Evolutionary conservation across 768 basidiomycete genomes (phyloP).

Genomic region (Phlebiopsis flavidoalba): DNA sequence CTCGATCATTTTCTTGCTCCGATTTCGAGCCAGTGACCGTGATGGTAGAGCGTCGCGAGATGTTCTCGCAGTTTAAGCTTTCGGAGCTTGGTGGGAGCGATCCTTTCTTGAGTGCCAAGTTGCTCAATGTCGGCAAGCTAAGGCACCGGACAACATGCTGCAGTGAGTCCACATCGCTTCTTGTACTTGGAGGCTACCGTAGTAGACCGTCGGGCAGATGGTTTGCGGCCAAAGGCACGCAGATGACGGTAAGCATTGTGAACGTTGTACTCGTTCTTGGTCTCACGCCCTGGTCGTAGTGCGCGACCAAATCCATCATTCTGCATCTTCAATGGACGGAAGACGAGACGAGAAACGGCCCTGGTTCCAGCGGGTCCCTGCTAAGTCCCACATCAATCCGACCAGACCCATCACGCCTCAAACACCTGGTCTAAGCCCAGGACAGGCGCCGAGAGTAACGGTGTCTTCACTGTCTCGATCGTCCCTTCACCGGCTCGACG

Average conservation of each 20-base stretch:
- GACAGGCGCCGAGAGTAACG: conserved; percentile 33
- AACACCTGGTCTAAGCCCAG: conserved; percentile 19
- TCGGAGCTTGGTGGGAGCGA: conserved; percentile 70
- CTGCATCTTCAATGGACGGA: conserved; percentile 82
- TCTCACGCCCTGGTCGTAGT: conserved; percentile 38
- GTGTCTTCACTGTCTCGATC: conserved; percentile 50
- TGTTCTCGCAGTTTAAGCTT: conserved; percentile 90
- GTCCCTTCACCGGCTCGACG: conserved; percentile 51
- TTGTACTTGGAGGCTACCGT: conserved; percentile 1
- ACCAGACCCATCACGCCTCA: conserved; percentile 15
- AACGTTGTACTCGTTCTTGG: neutral
- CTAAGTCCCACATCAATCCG: conserved; percentile 13
- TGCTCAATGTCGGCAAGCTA: conserved; percentile 77
- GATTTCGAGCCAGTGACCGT: conserved; percentile 15
- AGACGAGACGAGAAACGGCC: conserved; percentile 22
- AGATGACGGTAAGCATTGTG: conserved; percentile 69
- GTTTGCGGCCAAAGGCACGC: conserved; percentile 87
- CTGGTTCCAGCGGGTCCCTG: conserved; percentile 9
- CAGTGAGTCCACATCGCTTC: conserved; percentile 42
- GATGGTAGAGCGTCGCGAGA: conserved; percentile 59
- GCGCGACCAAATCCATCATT: conserved; percentile 84
- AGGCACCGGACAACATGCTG: conserved; percentile 82
- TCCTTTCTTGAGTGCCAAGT: conserved; percentile 56
- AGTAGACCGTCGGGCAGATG: conserved; percentile 42
- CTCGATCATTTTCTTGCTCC: neutral